phyloP scores from a whole-genome alignment of 2,329 filamentous ascomycete species.

The Talaromyces funiculosus region DNA sequence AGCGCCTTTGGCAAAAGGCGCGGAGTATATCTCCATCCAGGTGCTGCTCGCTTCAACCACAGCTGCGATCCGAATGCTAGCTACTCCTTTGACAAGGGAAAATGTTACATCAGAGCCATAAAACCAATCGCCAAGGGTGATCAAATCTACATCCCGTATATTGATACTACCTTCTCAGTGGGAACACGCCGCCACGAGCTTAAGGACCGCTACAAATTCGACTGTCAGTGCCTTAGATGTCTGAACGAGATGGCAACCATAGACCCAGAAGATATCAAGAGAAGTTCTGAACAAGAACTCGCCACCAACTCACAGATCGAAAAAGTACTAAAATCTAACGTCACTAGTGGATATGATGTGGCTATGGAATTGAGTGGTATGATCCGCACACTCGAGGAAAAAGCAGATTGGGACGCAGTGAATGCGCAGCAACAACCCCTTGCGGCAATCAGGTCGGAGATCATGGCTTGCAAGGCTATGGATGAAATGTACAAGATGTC shows the following conservation, averaged over 20 bases:
- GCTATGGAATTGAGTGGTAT: background rate
- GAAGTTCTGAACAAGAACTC: background rate
- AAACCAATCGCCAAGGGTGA: constrained; percentile 49
- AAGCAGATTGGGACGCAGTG: background rate
- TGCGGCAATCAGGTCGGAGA: constrained; percentile 48
- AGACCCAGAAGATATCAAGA: background rate
- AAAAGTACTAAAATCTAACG: background rate
- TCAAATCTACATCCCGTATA: constrained; percentile 58
- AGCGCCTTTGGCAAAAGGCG: constrained; percentile 52
- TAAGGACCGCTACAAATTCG: constrained; percentile 53
- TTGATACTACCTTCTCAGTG: constrained; percentile 52
- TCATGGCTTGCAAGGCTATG: constrained; percentile 46
- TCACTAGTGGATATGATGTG: background rate
- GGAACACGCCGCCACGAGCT: constrained; percentile 50
- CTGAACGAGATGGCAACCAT: constrained; percentile 14
- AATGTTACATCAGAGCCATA: constrained; percentile 48
- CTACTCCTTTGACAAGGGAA: constrained; percentile 52
- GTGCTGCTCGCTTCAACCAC: constrained; percentile 54
- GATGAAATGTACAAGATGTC: constrained; percentile 42
- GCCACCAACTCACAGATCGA: constrained; percentile 19
- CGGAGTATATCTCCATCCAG: constrained; percentile 54
- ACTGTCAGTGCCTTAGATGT: constrained; percentile 52
- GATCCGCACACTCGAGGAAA: constrained; percentile 13
- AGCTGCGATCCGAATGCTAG: constrained; percentile 57
- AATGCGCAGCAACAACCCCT: constrained; percentile 43